These are phyloP conservation scores for Starmerella sp. DNA, from an alignment of 805 yeast species.

Conservation along the genomic window DNA sequence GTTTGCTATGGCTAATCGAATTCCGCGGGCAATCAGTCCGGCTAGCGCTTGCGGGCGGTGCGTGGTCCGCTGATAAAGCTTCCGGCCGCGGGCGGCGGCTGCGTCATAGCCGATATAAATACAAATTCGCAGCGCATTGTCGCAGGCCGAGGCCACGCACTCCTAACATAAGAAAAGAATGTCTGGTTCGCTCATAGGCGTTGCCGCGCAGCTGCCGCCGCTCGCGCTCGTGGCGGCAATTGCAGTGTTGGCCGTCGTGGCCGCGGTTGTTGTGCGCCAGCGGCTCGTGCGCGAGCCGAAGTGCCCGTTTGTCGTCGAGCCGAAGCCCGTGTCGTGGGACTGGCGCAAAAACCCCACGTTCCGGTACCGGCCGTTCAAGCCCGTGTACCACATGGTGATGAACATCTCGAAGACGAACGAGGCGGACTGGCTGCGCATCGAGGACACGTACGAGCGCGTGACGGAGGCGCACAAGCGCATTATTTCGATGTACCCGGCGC, in stretches of 20 bases:
- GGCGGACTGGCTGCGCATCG: constrained; percentile 50
- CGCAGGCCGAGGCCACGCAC: no score
- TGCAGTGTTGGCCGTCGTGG: neutral
- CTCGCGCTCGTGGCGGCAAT: neutral
- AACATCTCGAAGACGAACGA: constrained; percentile 41
- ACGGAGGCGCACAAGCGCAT: constrained; percentile 34
- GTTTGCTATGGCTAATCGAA: neutral
- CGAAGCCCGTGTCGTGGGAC: constrained; percentile 6
- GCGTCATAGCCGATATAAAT: neutral
- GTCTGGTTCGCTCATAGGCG: neutral
- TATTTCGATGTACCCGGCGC: constrained; percentile 19
- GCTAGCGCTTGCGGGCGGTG: neutral
- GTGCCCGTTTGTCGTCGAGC: constrained; percentile 5
- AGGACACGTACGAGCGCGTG: constrained; percentile 42
- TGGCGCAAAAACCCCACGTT: constrained; percentile 1
- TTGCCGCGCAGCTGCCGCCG: neutral
- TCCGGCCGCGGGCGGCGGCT: neutral
- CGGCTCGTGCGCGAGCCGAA: neutral
- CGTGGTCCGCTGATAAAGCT: neutral
- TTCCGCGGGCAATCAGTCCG: neutral
- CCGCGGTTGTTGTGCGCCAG: neutral
- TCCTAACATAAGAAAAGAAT: neutral
- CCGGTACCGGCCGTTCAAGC: constrained; percentile 46
- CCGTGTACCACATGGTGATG: constrained; percentile 53
- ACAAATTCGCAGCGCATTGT: neutral